These are phyloP conservation scores for Hypomontagnella monticulosa DNA, from an alignment of 495 filamentous ascomycete genomes.

Conservation along the genomic window DNA sequence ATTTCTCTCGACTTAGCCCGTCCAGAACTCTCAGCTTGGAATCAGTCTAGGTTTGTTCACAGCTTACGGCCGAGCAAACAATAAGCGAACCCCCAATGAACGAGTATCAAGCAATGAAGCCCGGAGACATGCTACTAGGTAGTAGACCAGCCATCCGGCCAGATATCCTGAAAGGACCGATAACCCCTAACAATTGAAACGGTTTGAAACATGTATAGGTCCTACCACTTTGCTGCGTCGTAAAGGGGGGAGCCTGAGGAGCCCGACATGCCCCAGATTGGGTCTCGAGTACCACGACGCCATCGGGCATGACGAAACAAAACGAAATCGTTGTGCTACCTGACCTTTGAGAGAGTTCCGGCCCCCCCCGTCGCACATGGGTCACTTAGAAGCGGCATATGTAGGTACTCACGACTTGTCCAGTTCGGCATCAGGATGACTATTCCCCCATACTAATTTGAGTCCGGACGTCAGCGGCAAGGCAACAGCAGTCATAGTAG, in stretches of 20 bases:
- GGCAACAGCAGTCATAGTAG: background rate
- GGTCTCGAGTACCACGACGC: conserved; percentile 38
- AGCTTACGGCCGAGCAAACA: conserved; percentile 41
- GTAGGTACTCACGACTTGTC: conserved; percentile 18
- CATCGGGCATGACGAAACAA: conserved; percentile 45
- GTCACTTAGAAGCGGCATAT: conserved; percentile 17
- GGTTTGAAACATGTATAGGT: conserved; percentile 41
- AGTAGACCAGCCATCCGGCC: conserved; percentile 7
- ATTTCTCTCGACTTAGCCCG: conserved; percentile 22
- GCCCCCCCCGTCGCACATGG: conserved; percentile 28
- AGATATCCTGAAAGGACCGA: conserved; percentile 36
- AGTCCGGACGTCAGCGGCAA: background rate
- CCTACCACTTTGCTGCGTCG: conserved; percentile 33
- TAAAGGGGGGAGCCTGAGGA: conserved; percentile 29
- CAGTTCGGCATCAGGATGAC: conserved; percentile 11
- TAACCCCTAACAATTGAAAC: conserved; percentile 39
- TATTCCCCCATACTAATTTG: background rate
- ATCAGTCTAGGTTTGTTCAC: conserved; percentile 35
- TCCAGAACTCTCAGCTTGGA: conserved; percentile 20
- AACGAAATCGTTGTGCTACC: conserved; percentile 43
- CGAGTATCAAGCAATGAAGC: conserved; percentile 9
- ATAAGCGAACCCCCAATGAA: conserved; percentile 24
- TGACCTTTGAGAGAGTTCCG: conserved; percentile 34
- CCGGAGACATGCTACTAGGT: conserved; percentile 8
- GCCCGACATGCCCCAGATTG: conserved; percentile 23